These are phyloP conservation scores for Thalassia testudinum DNA, from an alignment of 116 monocot genomes.

Conservation along the genomic window DNA sequence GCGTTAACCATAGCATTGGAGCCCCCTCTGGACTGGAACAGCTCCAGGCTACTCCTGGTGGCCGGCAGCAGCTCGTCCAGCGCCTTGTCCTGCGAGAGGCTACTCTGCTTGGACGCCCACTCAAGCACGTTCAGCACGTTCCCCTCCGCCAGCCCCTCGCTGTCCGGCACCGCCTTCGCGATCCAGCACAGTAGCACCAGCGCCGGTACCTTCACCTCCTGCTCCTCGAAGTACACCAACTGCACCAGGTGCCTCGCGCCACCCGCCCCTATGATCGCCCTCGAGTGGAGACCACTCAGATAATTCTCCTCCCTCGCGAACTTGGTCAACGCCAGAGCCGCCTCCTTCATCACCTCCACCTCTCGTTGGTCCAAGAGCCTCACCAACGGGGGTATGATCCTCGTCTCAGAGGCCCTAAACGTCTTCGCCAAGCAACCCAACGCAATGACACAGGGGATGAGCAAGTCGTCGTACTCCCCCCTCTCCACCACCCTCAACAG, in stretches of 20 bases:
- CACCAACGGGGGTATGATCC: slow-evolving; percentile 74
- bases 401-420: slow-evolving; percentile 76
- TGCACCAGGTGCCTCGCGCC: slow-evolving; percentile 73
- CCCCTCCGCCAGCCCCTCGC: slow-evolving; percentile 46
- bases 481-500: slow-evolving; percentile 44
- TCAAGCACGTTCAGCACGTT: slow-evolving; percentile 49
- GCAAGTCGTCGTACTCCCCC: slow-evolving; percentile 18
- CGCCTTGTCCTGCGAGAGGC: too few species aligned
- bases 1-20: too few species aligned
- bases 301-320: slow-evolving; percentile 76
- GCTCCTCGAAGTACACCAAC: slow-evolving; percentile 71
- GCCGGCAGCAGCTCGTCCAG: too few species aligned
- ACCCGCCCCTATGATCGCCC: slow-evolving; percentile 60
- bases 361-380: slow-evolving; percentile 66
- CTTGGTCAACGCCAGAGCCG: slow-evolving; percentile 49
- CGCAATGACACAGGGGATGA: slow-evolving; percentile 58
- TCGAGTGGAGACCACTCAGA: slow-evolving; percentile 55
- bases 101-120: slow-evolving; percentile 58
- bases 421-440: slow-evolving; percentile 80
- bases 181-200: slow-evolving; percentile 60
- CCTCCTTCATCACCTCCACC: slow-evolving; percentile 29
- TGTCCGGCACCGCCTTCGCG: slow-evolving; percentile 51
- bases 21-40: too few species aligned
- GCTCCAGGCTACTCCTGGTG: too few species aligned
- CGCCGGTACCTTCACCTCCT: slow-evolving; percentile 29